Evolutionary conservation across 1,284 basidiomycete genomes (phyloP).

Genomic region (Prillingera fragicola): DNA sequence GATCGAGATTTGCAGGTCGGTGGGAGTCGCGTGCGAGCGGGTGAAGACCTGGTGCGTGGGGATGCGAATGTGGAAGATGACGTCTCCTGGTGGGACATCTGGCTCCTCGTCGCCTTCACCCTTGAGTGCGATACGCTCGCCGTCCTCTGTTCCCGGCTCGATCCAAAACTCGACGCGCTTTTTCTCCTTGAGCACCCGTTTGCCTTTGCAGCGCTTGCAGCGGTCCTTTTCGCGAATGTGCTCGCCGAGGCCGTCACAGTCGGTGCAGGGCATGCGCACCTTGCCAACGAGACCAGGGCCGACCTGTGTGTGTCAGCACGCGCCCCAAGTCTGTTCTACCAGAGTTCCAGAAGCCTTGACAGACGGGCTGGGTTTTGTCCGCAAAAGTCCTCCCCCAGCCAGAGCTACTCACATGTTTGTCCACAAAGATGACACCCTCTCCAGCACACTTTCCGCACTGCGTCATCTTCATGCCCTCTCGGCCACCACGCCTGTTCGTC

Average conservation of each 20-base stretch:
- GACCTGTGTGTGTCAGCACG: slow-evolving; percentile 27
- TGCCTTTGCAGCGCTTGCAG: slow-evolving; percentile 94
- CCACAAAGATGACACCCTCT: slow-evolving; percentile 49
- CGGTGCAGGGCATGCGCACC: slow-evolving; percentile 58
- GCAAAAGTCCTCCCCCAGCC: not conserved
- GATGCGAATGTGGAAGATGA: slow-evolving; percentile 74
- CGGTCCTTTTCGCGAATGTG: slow-evolving; percentile 86
- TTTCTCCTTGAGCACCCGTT: slow-evolving; percentile 77
- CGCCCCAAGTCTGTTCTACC: too few relatives aligned
- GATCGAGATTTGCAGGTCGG: slow-evolving; percentile 37
- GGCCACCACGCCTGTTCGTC: slow-evolving; percentile 15
- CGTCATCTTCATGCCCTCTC: slow-evolving; percentile 64
- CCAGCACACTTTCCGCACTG: slow-evolving; percentile 78
- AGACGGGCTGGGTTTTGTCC: too few relatives aligned
- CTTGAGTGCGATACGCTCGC: slow-evolving; percentile 75
- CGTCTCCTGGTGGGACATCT: slow-evolving; percentile 73
- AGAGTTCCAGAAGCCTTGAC: too few relatives aligned
- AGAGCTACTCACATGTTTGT: slow-evolving; percentile 40
- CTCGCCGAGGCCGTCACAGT: slow-evolving; percentile 74
- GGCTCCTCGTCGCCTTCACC: slow-evolving; percentile 91
- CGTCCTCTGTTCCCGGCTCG: slow-evolving; percentile 80
- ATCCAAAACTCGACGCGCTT: slow-evolving; percentile 78
- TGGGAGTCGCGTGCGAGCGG: slow-evolving; percentile 19
- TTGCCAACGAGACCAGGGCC: slow-evolving; percentile 50
- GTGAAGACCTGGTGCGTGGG: slow-evolving; percentile 65